phyloP scores from a whole-genome alignment of 495 filamentous ascomycete genomes.

The Aspergillus campestris region DNA sequence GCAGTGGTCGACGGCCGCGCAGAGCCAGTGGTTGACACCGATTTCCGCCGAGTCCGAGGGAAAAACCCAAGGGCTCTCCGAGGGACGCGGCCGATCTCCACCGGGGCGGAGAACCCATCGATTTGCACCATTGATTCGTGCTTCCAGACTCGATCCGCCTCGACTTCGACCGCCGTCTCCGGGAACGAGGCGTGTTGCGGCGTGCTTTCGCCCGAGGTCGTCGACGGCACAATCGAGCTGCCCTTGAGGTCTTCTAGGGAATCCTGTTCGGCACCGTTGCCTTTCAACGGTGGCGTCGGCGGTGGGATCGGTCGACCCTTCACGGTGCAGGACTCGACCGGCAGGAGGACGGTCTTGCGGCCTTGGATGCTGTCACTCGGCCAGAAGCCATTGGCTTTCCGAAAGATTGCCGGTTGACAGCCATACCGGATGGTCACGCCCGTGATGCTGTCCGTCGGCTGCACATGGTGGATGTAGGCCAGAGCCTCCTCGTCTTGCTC shows the following conservation, averaged over 20 bases:
- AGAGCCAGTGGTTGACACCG: conserved; percentile 41
- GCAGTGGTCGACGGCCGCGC: conserved; percentile 27
- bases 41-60: conserved; percentile 82
- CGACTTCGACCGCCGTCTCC: conserved; percentile 17
- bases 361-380: conserved; percentile 81
- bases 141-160: conserved; percentile 58
- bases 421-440: conserved; percentile 86
- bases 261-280: conserved; percentile 13
- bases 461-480: conserved; percentile 86
- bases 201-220: conserved; percentile 13
- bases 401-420: conserved; percentile 67
- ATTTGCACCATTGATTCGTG: conserved; percentile 83
- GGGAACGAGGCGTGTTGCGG: conserved; percentile 11
- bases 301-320: conserved; percentile 53
- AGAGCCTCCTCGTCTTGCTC: conserved; percentile 62
- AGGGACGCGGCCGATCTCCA: conserved; percentile 81
- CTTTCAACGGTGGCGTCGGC: conserved; percentile 21
- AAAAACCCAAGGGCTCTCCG: conserved; percentile 82
- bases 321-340: conserved; percentile 81
- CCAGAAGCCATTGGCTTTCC: conserved; percentile 90
- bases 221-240: conserved; percentile 35
- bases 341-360: conserved; percentile 70
- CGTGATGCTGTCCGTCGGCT: conserved; percentile 72
- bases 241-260: conserved; percentile 28
- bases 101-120: conserved; percentile 56